Base-by-base conservation (phyloP, 2,329 filamentous ascomycete species). In the Aspergillus quadrilineatus region DNA sequence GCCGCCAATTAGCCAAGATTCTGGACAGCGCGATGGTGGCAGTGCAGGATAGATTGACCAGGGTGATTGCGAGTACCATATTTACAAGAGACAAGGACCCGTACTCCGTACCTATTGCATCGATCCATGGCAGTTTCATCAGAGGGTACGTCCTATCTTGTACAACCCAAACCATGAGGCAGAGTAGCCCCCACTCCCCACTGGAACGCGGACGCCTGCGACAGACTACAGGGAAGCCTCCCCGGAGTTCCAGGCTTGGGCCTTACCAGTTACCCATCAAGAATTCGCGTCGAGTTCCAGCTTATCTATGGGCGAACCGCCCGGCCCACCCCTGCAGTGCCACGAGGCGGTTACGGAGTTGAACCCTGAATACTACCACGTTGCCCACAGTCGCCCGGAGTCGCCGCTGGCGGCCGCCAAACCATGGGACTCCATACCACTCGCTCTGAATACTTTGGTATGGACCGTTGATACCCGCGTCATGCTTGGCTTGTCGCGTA, bases 111-210 rank as follows among this genome's bases (percentile, higher is more conserved):
- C 34, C 34, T 39, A 28, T 50, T 5, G 36, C 36, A 50, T 37
- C 12, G 15, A 50, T 22, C 7, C 28, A 15, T 29, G 28, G 26
- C 14, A 6, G 43, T 29, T 44, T 44, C 26, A 28, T 45, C 22
- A 41, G 22, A 17, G 34, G 6, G 26, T 36, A 29, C 47, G 26
- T 12, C 12, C 22, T 30, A 46, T 53, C 29, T 46, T 51, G 50
- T 53, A 22, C 42, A 37, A 53, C 50, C 30, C 39, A 44, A 44
- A 36, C 50, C 50, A 53, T 42, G 50, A 53, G 50, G 42, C 41
- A 39, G 30, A 44, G 30, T 15, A 46, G 30, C 32, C 47, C 34
- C 32, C 32, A 46, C 50, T 17, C 43, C 29, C 22, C 41, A 10
- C 34, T 22, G 26, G 6, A 14, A 22, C 22, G 22, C 22, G 22